Evolutionary conservation across 2,329 filamentous ascomycete genomes (phyloP).

Genomic region (Conoideocrella luteorostrata): DNA sequence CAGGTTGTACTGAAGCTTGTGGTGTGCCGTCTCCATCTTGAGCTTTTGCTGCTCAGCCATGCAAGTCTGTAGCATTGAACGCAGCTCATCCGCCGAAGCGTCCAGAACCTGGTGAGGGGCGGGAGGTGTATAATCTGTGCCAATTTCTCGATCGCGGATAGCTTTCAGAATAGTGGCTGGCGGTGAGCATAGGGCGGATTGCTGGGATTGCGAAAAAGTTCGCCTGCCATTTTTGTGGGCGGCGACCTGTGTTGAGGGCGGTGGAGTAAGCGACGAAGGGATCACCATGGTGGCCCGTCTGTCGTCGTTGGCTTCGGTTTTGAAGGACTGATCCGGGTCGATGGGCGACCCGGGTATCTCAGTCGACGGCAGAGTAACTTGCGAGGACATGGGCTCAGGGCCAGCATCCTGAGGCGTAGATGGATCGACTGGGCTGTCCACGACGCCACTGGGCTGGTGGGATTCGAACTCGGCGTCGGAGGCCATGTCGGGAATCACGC

Average conservation of each 20-base stretch:
- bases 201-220: constrained; percentile 36
- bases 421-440: constrained; percentile 27
- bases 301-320: constrained; percentile 44
- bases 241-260: constrained; percentile 46
- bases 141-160: constrained; percentile 22
- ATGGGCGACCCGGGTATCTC: constrained; percentile 48
- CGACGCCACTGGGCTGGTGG: constrained; percentile 26
- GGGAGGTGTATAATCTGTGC: constrained; percentile 40
- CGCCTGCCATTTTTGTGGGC: constrained; percentile 22
- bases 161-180: constrained; percentile 40
- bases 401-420: constrained; percentile 24
- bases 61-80: constrained; percentile 47
- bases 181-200: constrained; percentile 45
- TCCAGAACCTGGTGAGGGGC: constrained; percentile 43
- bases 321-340: constrained; percentile 42
- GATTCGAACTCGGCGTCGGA: constrained; percentile 28
- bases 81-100: constrained; percentile 49
- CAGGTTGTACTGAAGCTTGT: constrained; percentile 84
- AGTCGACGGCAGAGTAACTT: constrained; percentile 52
- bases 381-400: constrained; percentile 33
- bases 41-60: constrained; percentile 52
- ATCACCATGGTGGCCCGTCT: constrained; percentile 39
- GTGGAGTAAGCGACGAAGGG: constrained; percentile 52
- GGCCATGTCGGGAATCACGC: constrained; percentile 30
- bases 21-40: constrained; percentile 81